Base-by-base conservation (phyloP, 78 protist species). In the Chrysochromulina tobinii region DNA sequence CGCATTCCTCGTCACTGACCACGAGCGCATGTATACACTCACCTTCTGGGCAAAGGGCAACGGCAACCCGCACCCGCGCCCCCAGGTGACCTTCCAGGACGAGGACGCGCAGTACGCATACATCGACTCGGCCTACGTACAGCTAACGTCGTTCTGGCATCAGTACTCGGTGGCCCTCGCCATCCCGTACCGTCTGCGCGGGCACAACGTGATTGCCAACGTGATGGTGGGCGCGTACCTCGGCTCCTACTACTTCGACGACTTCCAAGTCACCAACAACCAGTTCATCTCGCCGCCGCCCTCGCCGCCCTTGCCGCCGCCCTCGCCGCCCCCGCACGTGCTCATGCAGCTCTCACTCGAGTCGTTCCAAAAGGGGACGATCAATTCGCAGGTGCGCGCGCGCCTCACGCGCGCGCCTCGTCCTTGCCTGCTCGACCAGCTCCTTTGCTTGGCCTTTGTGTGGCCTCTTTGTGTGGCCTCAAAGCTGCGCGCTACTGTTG, bases 11-110 rank as follows among this genome's bases (percentile, higher is more conserved):
- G 79, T 69, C 55, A 69, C 79, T 4, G 79, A 69, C 79, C 79
- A 69, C 79, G 12, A 38, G 51, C 79, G 79, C 79, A 12, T 12
- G 23, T 69, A 69, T 17, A 25, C 79, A 7, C 51, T 69, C 23
- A 69, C 79, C 23, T 69, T 69, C 27, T 69, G 79, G 79, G 79
- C 79, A 23, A 69, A 69, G 79, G 38, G 51, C 15, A 12, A 8
- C 14, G 79, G 51, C 79, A 69, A 69, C 15, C 79, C 79, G 53
- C 6, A 69, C n/a, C 79, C 79, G 53, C 79, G 79, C n/a, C 79
- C 79, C 79, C 79, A 69, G 75, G 64, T 59, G 23, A 59, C 64
- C 23, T 59, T 59, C 12, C 64, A 68, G 51, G 79, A 69, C 51
- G 79, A 69, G 79, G 79, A 69, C 79, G 27, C 21, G 15, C 15